phyloP scores from a whole-genome alignment of 768 basidiomycete genomes.

The Pleurotus sapidus region DNA sequence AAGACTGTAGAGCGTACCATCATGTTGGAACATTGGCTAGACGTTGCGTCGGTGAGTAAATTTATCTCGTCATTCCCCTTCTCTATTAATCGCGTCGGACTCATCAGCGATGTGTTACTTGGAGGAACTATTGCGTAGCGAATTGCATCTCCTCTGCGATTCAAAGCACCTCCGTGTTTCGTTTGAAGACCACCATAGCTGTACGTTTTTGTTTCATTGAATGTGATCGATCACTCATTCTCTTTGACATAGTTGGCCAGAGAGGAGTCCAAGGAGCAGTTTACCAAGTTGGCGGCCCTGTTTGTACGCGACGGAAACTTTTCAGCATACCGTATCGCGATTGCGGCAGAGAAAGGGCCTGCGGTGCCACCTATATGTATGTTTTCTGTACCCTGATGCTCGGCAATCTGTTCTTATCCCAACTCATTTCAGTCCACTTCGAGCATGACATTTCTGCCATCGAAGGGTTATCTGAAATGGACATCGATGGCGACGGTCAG shows the following conservation, averaged over 20 bases:
- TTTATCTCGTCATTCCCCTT: not conserved
- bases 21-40: slow-evolving; percentile 40
- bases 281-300: slow-evolving; percentile 24
- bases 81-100: slow-evolving; percentile 1
- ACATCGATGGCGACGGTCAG: not conserved
- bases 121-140: slow-evolving; percentile 44
- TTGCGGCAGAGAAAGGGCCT: slow-evolving; percentile 19
- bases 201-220: slow-evolving; percentile 18
- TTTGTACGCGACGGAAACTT: slow-evolving; percentile 25
- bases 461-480: not conserved
- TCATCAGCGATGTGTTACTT: slow-evolving; percentile 37
- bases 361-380: slow-evolving; percentile 32
- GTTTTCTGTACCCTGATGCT: slow-evolving; percentile 5
- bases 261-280: slow-evolving; percentile 24
- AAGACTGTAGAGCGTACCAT: slow-evolving; percentile 18
- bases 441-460: not conserved
- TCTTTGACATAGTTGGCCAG: slow-evolving; percentile 17
- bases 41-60: slow-evolving; percentile 37
- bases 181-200: slow-evolving; percentile 32
- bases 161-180: slow-evolving; percentile 32
- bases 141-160: slow-evolving; percentile 39
- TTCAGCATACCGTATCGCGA: slow-evolving; percentile 21
- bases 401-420: not conserved
- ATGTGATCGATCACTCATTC: not conserved
- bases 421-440: not conserved